Evolutionary conservation across 2,329 filamentous ascomycete genomes (phyloP).

Genomic region (Escovopsis sp.): DNA sequence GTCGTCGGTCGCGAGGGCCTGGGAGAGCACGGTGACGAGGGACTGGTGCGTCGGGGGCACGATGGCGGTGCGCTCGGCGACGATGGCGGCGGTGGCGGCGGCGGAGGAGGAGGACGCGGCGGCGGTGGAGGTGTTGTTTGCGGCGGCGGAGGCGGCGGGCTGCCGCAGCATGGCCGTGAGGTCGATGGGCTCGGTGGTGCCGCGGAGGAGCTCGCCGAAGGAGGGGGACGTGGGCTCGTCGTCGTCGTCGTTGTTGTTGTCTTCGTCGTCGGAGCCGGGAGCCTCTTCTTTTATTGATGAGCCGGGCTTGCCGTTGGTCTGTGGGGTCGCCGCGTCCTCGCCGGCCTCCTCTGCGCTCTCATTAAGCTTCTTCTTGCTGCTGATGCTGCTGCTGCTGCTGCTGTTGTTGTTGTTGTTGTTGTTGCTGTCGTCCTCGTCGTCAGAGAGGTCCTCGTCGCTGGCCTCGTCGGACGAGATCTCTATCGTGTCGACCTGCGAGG

Average conservation of each 20-base stretch:
- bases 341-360: conserved; percentile 15
- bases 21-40: conserved; percentile 80
- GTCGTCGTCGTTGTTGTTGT: conserved; percentile 9
- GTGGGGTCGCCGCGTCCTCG: conserved; percentile 14
- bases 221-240: conserved; percentile 45
- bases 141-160: conserved; percentile 8
- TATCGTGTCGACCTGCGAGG: conserved; percentile 29
- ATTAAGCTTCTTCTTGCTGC: conserved; percentile 12
- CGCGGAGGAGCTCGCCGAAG: conserved; percentile 75
- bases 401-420: conserved; percentile 7
- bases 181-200: conserved; percentile 59
- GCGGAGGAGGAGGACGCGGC: conserved; percentile 18
- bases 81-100: conserved; percentile 14
- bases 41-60: conserved; percentile 60
- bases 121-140: conserved; percentile 15
- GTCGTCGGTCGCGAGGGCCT: conserved; percentile 88
- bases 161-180: conserved; percentile 48
- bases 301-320: no score
- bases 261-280: no score
- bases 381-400: conserved; percentile 8
- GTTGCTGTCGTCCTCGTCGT: conserved; percentile 25
- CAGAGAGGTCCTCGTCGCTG: conserved; percentile 32
- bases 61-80: conserved; percentile 33
- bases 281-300: no score
- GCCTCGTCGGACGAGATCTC: conserved; percentile 43